Evolutionary conservation across 2,329 filamentous ascomycete genomes (phyloP).

Genomic region (Dryadomyces sulphureus): DNA sequence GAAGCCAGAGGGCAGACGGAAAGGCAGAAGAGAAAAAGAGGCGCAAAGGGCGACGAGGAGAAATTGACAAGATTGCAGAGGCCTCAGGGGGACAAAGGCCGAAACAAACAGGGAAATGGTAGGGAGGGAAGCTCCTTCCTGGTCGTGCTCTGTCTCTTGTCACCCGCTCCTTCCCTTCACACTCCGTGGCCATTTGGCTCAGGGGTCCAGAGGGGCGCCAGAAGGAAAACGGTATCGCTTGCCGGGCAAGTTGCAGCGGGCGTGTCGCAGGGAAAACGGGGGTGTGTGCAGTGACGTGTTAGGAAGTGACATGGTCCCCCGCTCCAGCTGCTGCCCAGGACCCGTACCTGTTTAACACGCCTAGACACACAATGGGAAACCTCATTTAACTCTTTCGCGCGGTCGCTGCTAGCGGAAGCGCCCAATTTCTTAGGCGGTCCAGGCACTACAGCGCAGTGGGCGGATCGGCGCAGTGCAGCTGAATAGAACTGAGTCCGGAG

Average conservation of each 20-base stretch:
- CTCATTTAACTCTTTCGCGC: not conserved
- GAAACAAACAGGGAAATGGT: constrained; percentile 1
- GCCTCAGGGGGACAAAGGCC: constrained; percentile 2
- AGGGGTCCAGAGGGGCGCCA: constrained; percentile 1
- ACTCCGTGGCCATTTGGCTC: not conserved
- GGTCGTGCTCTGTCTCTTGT: not conserved
- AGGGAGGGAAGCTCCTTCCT: not conserved
- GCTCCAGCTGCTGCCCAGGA: no score
- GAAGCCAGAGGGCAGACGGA: not conserved
- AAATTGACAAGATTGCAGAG: not conserved
- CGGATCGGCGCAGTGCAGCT: no score
- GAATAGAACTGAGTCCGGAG: no score
- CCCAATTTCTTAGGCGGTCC: no score
- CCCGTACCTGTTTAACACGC: no score
- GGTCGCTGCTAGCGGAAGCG: not conserved
- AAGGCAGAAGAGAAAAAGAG: not conserved
- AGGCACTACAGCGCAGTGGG: no score
- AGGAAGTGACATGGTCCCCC: no score
- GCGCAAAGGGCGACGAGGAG: not conserved
- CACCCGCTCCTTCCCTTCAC: constrained; percentile 4
- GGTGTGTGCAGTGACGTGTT: not conserved
- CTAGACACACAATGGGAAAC: not conserved
- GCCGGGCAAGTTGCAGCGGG: not conserved
- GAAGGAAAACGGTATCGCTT: constrained; percentile 1
- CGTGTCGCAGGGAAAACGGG: not conserved